Evolutionary conservation across 139 green algal species (phyloP), one percentile per base, ranked within the genome.

Genomic region (Closterium sp.): DNA sequence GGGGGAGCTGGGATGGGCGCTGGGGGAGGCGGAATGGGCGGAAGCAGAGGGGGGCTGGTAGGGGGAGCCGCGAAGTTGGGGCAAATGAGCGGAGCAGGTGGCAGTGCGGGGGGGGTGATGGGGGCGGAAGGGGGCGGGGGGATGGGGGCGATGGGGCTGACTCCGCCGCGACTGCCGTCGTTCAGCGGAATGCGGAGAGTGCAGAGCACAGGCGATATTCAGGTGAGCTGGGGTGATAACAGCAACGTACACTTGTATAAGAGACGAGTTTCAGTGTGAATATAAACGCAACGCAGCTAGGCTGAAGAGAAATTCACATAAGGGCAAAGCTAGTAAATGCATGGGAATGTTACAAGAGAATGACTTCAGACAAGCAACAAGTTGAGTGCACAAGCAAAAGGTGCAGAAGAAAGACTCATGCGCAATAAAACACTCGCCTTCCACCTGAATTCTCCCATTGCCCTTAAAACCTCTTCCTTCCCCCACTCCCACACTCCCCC

Each of bases 401-500:
- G n/a, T n/a, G n/a, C n/a, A n/a, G n/a, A n/a, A n/a, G n/a, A n/a
- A n/a, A n/a, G n/a, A n/a, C n/a, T n/a, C 38, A 1, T 9, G 0
- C 38, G 16, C 38, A 10, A 66, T 66, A 1, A 1, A 66, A 1
- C 21, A 0, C 38, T 66, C 1, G 38, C 38, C 4, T 66, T 12
- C 21, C 38, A 66, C 38, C 21, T 66, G 10, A 66, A 66, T 66
- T 1, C 8, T 66, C 5, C 21, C 2, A 0, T 6, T 66, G 38
- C 38, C 38, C 38, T 8, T 10, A 1, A 8, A 1, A 10, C 38
- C 21, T 66, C 38, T 12, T 66, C 9, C 43, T 66, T 66, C 43
- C 43, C 43, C 43, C 9, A 21, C 6, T 16, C 43, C 89, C 96
- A 0, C 85, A 94, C 31, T 86, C 94, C 84, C 96, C 95, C 84